phyloP scores from a whole-genome alignment of 1,284 basidiomycete genomes.

The Boletellus deceptivus region DNA sequence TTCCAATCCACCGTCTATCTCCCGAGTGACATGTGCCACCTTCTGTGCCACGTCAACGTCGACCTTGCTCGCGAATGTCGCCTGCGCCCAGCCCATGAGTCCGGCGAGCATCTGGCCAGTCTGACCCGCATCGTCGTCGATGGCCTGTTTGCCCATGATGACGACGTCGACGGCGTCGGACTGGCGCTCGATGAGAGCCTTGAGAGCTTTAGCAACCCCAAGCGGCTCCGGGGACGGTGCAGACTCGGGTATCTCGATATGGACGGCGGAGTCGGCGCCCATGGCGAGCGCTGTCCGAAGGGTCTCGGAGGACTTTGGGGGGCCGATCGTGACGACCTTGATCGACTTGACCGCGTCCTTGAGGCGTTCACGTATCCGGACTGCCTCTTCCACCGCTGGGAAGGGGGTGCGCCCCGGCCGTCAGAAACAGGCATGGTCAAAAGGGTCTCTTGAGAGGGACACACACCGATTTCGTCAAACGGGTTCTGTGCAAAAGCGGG shows the following conservation, averaged over 20 bases:
- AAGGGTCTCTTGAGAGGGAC: neutral
- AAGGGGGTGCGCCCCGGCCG: neutral
- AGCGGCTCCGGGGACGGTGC: slow-evolving; percentile 79
- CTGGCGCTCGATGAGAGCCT: slow-evolving; percentile 73
- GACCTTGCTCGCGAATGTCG: slow-evolving; percentile 92
- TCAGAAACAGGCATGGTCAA: neutral
- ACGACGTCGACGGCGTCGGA: slow-evolving; percentile 79
- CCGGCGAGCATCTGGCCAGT: slow-evolving; percentile 98
- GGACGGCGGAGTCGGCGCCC: slow-evolving; percentile 93
- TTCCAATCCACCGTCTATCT: slow-evolving; percentile 94
- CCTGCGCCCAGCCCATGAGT: slow-evolving; percentile 90
- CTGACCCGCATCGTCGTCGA: slow-evolving; percentile 96
- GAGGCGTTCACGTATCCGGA: slow-evolving; percentile 85
- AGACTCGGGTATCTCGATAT: slow-evolving; percentile 82
- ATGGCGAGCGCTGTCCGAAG: slow-evolving; percentile 96
- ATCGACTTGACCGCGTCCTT: slow-evolving; percentile 80
- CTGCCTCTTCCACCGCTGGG: slow-evolving; percentile 95
- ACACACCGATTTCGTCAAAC: slow-evolving; percentile 92
- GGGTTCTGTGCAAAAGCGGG: slow-evolving; percentile 66
- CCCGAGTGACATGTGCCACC: slow-evolving; percentile 76
- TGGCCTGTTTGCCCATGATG: slow-evolving; percentile 98
- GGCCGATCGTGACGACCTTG: slow-evolving; percentile 91
- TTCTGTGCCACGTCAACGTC: slow-evolving; percentile 71
- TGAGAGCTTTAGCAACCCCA: slow-evolving; percentile 83
- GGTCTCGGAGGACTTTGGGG: slow-evolving; percentile 86